Evolutionary conservation across 2,329 filamentous ascomycete species (phyloP).

Genomic region (Nectriaceae sp.): DNA sequence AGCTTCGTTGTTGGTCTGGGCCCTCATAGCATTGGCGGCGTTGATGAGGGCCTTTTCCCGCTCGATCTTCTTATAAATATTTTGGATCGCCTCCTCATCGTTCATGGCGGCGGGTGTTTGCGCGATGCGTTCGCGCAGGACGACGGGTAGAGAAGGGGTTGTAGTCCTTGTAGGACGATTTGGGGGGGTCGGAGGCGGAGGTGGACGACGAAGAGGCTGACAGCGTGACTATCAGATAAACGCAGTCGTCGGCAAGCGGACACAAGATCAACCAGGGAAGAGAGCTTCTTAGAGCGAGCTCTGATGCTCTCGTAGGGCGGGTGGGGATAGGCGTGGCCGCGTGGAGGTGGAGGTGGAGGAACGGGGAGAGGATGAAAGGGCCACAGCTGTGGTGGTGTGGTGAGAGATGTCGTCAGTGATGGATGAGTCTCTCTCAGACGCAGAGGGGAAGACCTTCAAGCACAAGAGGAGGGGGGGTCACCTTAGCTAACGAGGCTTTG

Average conservation of each 20-base stretch:
- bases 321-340: constrained; percentile 5
- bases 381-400: constrained; percentile 27
- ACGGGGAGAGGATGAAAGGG: constrained; percentile 19
- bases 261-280: constrained; percentile 5
- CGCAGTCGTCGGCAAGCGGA: constrained; percentile 10
- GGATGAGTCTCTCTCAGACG: constrained; percentile 18
- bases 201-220: constrained; percentile 12
- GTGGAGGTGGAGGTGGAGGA: constrained; percentile 12
- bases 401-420: constrained; percentile 41
- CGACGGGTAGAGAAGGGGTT: constrained; percentile 19
- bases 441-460: constrained; percentile 4
- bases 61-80: constrained; percentile 96
- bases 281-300: not conserved
- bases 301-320: not conserved
- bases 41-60: constrained; percentile 94
- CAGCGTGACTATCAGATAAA: not conserved
- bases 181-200: constrained; percentile 17
- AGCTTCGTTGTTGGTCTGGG: constrained; percentile 90
- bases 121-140: constrained; percentile 43
- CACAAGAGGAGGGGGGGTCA: not conserved
- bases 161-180: constrained; percentile 6
- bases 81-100: constrained; percentile 67
- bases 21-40: constrained; percentile 91
- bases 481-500: not conserved
- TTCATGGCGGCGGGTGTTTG: constrained; percentile 54